Conservation (phyloP, 2,329 filamentous ascomycete genomes). For the Penicillium oxalicum region DNA sequence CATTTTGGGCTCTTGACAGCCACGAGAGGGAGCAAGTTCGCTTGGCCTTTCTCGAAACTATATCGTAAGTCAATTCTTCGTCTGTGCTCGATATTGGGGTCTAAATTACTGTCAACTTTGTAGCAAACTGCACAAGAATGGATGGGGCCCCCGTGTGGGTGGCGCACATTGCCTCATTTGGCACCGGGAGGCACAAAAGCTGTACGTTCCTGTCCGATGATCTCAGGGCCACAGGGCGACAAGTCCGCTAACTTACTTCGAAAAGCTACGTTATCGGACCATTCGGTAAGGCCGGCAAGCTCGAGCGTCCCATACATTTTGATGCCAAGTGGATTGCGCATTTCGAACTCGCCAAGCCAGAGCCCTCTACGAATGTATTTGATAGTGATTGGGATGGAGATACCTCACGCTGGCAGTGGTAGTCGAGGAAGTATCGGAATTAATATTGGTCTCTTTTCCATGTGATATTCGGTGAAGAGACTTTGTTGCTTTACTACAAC, state of each 20-base stretch:
- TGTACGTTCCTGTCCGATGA: neutral
- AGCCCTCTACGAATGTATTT: neutral
- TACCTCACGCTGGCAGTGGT: neutral
- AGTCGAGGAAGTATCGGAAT: neutral
- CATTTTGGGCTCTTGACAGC: slow-evolving; percentile 4
- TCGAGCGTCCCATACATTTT: neutral
- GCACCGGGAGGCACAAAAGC: neutral
- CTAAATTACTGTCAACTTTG: neutral
- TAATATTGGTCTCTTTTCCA: neutral
- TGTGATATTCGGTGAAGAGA: no score
- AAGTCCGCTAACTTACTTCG: neutral
- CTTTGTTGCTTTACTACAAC: no score
- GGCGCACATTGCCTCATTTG: neutral
- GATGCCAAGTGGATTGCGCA: neutral
- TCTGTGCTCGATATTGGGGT: neutral
- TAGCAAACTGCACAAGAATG: neutral
- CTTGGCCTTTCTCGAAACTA: neutral
- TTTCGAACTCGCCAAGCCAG: neutral
- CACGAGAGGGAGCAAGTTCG: neutral
- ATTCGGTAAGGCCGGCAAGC: neutral
- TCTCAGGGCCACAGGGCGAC: neutral
- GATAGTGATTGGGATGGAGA: neutral
- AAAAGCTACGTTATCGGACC: neutral
- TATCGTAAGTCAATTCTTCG: neutral
- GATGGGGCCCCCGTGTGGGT: neutral